These are phyloP conservation scores for Helminthosporium solani DNA, from an alignment of 2,329 filamentous ascomycete species.

Conservation along the genomic window DNA sequence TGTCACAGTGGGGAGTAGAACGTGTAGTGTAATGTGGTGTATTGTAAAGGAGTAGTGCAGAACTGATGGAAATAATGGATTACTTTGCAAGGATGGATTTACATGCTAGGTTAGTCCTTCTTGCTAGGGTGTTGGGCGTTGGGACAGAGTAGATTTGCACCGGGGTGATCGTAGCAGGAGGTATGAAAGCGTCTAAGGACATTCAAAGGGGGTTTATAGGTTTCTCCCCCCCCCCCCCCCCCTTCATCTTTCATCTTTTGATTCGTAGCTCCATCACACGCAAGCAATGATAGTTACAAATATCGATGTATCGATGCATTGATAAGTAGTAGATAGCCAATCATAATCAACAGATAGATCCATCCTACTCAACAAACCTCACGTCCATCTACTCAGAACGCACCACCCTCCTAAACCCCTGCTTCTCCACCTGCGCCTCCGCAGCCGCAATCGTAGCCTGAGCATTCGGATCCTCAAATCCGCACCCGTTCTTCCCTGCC, in stretches of 20 bases:
- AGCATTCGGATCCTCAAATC: conserved; percentile 32
- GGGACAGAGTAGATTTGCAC: no score
- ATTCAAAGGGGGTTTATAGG: no score
- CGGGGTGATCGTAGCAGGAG: no score
- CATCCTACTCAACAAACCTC: background rate
- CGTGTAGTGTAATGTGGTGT: conserved; percentile 2
- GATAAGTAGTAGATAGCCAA: no score
- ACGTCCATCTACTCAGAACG: conserved; percentile 3
- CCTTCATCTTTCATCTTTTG: no score
- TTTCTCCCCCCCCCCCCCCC: no score
- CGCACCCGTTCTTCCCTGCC: conserved; percentile 35
- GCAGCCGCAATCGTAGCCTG: conserved; percentile 31
- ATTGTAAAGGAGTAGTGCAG: background rate
- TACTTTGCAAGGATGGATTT: conserved; percentile 10
- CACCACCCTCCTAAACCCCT: conserved; percentile 32
- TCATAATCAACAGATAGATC: background rate
- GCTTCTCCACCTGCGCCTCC: conserved; percentile 27
- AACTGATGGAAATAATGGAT: background rate
- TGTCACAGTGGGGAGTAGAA: conserved; percentile 11
- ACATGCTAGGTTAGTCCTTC: no score
- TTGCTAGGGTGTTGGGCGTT: no score
- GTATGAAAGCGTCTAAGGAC: no score
- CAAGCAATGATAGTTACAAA: no score
- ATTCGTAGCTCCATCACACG: no score
- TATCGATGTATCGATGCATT: no score